These are phyloP conservation scores for Hamigera avellanea DNA, from an alignment of 495 filamentous ascomycete genomes.

Conservation along the genomic window DNA sequence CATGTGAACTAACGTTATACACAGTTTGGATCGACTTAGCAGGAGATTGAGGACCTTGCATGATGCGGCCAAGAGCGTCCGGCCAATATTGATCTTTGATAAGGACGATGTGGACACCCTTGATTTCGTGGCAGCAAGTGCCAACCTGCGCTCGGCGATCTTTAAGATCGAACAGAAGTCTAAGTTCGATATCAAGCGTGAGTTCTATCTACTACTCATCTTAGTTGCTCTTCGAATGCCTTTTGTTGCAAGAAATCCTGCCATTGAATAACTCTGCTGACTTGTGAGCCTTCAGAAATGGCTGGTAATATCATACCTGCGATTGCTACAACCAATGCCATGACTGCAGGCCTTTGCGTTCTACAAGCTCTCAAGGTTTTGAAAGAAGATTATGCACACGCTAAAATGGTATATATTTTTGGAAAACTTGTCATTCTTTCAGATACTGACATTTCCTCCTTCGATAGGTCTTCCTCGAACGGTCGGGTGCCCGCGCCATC, in stretches of 20 bases:
- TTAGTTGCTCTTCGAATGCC: no score
- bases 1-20: constrained; percentile 3
- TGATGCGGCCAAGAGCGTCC: constrained; percentile 29
- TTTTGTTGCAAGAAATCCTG: no score
- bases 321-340: constrained; percentile 96
- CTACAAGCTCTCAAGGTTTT: constrained; percentile 90
- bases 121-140: constrained; percentile 85
- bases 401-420: constrained; percentile 36
- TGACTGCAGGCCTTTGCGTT: constrained; percentile 87
- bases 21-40: constrained; percentile 62
- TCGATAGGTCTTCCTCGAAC: constrained; percentile 67
- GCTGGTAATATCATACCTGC: constrained; percentile 98
- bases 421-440: neutral
- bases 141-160: constrained; percentile 73
- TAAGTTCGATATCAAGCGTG: constrained; percentile 90
- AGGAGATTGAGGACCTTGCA: constrained; percentile 54
- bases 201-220: no score
- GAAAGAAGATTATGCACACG: constrained; percentile 53
- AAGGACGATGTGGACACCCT: constrained; percentile 95
- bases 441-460: neutral
- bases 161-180: constrained; percentile 83
- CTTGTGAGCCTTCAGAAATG: constrained; percentile 54
- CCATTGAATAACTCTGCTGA: constrained; percentile 1
- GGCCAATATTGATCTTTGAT: constrained; percentile 73
- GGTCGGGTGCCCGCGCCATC: constrained; percentile 56